Base-by-base conservation (phyloP, 2,329 filamentous ascomycete species). In the Sporothrix luriei region DNA sequence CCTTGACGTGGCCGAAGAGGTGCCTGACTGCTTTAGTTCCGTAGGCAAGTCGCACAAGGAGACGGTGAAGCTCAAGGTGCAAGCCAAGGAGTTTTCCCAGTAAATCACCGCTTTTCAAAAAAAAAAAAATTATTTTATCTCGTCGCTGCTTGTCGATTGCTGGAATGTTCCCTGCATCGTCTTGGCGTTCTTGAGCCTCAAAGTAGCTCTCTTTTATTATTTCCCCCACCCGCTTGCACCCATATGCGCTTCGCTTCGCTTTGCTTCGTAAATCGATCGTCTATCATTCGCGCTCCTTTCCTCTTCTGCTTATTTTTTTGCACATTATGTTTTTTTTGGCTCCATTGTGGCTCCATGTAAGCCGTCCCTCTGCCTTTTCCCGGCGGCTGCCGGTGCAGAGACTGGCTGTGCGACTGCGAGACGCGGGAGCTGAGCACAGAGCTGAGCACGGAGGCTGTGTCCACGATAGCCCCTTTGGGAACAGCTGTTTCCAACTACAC, bases 21-120 rank as follows among this genome's bases (percentile, higher is more conserved):
- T 72, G 13, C 29, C 48, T 0, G 71, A 51, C 29, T 72, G 73
- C 54, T 73, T 73, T 33, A 55, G 46, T 9, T 24, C 40, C 0
- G 72, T 72, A 0, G 69, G 73, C 59, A 71, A 71, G 57, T 68
- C 64, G 52, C 70, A 74, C 70, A 73, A 71, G 57, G 70, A 73
- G 66, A 51, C 24, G 21, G 21, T 71, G 59, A 72, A 71, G 57
- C 14, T 72, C 26, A 62, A 69, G 10, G 66, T 73, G 29, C 49
- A 55, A 7, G 64, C 59, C 2, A 55, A 65, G 24, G 55, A 51
- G 55, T 54, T 69, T 19, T 57, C 64, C 49, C 11, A 52, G 64
- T 54, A 40, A n/a, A 19, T 52, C 26, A 14, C 29, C n/a, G 33
- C 21, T 29, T 19, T 21, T 6, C 16, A n/a, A n/a, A n/a, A n/a